Base-by-base conservation (phyloP, 73 alveolate genomes). In the Paramecium bursaria region DNA sequence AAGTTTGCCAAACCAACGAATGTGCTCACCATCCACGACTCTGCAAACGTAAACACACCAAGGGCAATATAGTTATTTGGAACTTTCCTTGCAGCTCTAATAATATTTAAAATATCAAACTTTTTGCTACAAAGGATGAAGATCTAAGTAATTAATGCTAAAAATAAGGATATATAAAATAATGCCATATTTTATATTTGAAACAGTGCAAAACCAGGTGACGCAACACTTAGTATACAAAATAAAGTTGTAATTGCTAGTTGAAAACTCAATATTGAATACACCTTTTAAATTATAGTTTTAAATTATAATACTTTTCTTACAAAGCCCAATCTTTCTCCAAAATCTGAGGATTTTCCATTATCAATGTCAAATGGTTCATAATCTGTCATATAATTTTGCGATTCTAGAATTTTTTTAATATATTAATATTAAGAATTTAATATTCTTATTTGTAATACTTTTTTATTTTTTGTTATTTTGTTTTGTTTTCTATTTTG, bases 51-150 rank as follows among this genome's bases (percentile, higher is more conserved):
- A 89, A 95, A 97, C 52, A 88, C 19, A 11, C 86, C 90, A 19
- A 97, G 87, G 54, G 91, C 42, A 14, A 94, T 87, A 74, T 94
- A 95, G 92, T 97, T 97, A 30, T 48, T 55, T 26, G 99, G 99
- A 44, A 94, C 98, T 67, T 74, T 92, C 48, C 97, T 76, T 22
- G 96, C 93, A 21, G 85, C 88, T 17, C 82, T 67, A 42, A 67
- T n/a, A n/a, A 31, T 6, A 19, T 23, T 30, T 10, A n/a, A 2
- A 27, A 30, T 1, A 1, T 57, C 4, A 3, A 50, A 52, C 73
- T 67, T 48, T 85, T 52, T 86, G 23, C 60, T 33, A 47, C 98
- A 93, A 11, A 87, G 14, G 4, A 91, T 44, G 10, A 88, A 87
- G 19, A 88, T 46, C 60, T 73, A 67, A 61, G 76, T 52, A 35